Conservation (phyloP, 345 rosid genomes). For the Linum usitatissimum region DNA sequence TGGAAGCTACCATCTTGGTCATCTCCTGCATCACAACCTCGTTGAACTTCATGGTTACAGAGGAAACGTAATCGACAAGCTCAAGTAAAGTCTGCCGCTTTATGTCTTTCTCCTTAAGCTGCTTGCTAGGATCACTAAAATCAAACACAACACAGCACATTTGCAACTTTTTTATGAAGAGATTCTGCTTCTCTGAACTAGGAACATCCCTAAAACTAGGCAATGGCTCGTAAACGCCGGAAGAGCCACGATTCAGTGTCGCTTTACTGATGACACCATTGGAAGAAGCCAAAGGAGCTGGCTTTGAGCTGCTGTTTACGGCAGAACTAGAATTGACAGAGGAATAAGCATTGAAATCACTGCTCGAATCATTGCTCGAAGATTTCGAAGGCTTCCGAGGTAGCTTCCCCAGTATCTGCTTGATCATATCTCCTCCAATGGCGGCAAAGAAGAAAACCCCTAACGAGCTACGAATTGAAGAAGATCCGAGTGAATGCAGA, state of each 20-base stretch:
- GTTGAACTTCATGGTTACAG: not conserved
- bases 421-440: not conserved
- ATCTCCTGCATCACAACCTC: constrained; percentile 4
- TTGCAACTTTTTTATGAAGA: not conserved
- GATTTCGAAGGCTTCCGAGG: constrained; percentile 2
- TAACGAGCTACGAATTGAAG: not conserved
- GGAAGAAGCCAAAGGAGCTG: not conserved
- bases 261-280: not conserved
- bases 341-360: not conserved
- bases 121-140: not conserved
- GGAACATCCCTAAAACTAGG: constrained; percentile 1
- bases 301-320: not conserved
- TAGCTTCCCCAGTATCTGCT: constrained; percentile 4
- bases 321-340: not conserved
- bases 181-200: not conserved
- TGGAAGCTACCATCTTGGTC: not conserved
- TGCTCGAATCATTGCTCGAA: not conserved
- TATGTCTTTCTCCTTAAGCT: constrained; percentile 4
- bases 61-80: not conserved
- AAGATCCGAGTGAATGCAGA: not conserved
- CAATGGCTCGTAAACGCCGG: not conserved
- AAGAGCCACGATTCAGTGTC: not conserved
- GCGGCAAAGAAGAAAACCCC: not conserved
- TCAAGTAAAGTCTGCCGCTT: constrained; percentile 4
- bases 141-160: constrained; percentile 3